Conservation (phyloP, 768 basidiomycete genomes). For the Serendipita vermifera region DNA sequence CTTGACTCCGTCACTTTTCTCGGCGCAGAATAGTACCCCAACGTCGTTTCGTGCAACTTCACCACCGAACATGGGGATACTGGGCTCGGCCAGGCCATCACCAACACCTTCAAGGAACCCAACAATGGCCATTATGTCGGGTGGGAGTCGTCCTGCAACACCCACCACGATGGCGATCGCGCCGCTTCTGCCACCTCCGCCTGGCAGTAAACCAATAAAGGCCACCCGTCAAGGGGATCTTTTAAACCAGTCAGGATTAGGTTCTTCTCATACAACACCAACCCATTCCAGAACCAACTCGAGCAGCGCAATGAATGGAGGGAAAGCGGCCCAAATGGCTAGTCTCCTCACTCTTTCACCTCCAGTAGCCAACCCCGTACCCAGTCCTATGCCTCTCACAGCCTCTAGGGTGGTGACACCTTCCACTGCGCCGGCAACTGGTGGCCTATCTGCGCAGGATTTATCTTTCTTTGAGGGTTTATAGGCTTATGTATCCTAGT, state of each 20-base stretch:
- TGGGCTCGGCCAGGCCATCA: no score
- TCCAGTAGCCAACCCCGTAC: not conserved
- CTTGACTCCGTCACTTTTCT: not conserved
- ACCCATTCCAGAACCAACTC: not conserved
- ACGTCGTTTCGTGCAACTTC: not conserved
- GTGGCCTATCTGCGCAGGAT: slow-evolving; percentile 70
- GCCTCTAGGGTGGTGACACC: no score
- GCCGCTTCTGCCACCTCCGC: not conserved
- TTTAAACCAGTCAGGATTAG: no score
- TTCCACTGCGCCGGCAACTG: slow-evolving; percentile 25
- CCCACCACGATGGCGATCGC: not conserved
- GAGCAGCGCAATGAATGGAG: not conserved
- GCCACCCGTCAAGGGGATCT: not conserved
- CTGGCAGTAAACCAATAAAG: not conserved
- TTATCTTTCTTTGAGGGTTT: slow-evolving; percentile 77
- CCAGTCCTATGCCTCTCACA: not conserved
- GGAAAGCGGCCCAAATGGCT: not conserved
- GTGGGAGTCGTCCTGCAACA: slow-evolving; percentile 1
- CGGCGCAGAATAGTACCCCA: not conserved
- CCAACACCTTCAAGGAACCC: not conserved
- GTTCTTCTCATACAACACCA: not conserved
- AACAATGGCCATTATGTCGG: not conserved
- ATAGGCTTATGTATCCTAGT: no score
- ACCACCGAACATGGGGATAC: no score
- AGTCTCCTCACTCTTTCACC: not conserved